Conservation (phyloP, 305 asterid species). For the Fraxinus baroniana region DNA sequence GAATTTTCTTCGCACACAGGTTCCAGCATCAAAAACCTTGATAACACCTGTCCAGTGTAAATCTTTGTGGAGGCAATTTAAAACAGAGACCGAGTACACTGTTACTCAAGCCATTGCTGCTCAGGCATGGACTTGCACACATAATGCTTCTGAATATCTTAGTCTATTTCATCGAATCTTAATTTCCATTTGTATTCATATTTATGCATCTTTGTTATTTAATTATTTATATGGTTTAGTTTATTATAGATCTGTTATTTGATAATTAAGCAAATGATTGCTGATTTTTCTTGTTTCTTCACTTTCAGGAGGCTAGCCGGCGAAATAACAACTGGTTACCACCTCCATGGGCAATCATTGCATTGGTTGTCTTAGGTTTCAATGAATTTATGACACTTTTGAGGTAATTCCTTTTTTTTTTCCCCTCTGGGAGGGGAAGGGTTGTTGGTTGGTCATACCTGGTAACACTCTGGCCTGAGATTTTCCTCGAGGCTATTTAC, state of each 20-base stretch:
- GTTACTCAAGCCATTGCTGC: conserved; percentile 97
- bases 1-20: conserved; percentile 44
- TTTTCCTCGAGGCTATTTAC: conserved; percentile 15
- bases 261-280: conserved; percentile 12
- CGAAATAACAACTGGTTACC: conserved; percentile 95
- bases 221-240: background rate
- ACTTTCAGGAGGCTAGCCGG: conserved; percentile 86
- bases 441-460: background rate
- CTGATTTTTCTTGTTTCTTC: conserved; percentile 23
- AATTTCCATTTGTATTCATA: conserved; percentile 18
- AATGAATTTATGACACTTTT: conserved; percentile 98
- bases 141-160: conserved; percentile 9
- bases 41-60: conserved; percentile 99
- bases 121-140: conserved; percentile 54
- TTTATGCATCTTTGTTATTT: conserved; percentile 7
- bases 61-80: conserved; percentile 91
- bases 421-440: background rate
- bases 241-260: background rate
- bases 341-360: conserved; percentile 97
- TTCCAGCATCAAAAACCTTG: conserved; percentile 78
- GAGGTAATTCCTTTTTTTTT: conserved; percentile 45
- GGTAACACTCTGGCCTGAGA: background rate
- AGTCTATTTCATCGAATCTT: background rate
- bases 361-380: conserved; percentile 79
- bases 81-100: conserved; percentile 81